Evolutionary conservation across 129 eudicot genomes (phyloP), one percentile per base, ranked within the genome.

Genomic region (Flaveria brownii): DNA sequence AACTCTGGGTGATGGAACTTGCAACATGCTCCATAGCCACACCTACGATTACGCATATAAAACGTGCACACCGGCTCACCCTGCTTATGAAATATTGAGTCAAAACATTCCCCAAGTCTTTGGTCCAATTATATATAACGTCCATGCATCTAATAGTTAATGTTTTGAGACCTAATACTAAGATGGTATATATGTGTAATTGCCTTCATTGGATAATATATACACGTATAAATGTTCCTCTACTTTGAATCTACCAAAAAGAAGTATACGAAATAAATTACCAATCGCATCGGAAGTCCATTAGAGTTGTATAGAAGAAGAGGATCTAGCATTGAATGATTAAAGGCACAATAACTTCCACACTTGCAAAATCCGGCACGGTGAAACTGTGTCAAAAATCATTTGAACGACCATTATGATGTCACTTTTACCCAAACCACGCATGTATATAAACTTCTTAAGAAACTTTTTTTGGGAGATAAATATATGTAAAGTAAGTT

Each of bases 21-120:
- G 67, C 67, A 61, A n/a, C 41, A 8, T 61, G 39, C 67, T 61
- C 67, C 67, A 61, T 61, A 61, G 67, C 67, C 67, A 26, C 67
- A 61, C 42, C n/a, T 11, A 2, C 3, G 67, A 61, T 61, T 61
- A 25, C 16, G n/a, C 41, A 61, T 4, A 61, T 61, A 61, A 42
- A 61, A 61, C 13, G 67, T 25, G 39, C 67, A 61, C 13, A 26
- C 9, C 5, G 0, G 17, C 18, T 25, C 41, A 25, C 41, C 67
- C 67, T 61, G 41, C 67, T 61, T 61, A 25, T 25, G 5, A 12
- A 56, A 36, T 36, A 5, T 36, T 36, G 1, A 1, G 41, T 36
- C 41, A 36, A 36, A 36, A 36, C 7, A 36, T 36, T 36, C 41
- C 41, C 41, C 6, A 4, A 5, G 41, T 36, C 7, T 36, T 5